phyloP scores from a whole-genome alignment of 805 yeast genomes.

The Wickerhamiella kazuoi region DNA sequence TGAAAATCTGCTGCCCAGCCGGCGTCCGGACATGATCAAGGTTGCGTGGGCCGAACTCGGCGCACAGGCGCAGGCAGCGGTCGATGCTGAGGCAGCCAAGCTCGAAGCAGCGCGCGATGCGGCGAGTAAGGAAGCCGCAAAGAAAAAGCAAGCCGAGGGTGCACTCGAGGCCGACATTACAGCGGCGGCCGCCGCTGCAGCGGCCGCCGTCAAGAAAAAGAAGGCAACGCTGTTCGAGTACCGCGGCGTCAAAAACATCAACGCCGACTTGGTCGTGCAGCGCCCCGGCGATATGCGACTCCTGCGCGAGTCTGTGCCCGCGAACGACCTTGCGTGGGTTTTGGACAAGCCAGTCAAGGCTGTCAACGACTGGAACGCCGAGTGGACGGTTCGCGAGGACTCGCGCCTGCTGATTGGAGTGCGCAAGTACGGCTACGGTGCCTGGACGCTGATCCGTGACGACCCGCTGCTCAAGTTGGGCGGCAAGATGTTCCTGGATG shows the following conservation, averaged over 20 bases:
- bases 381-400: constrained; percentile 73
- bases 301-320: constrained; percentile 34
- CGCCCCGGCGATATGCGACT: constrained; percentile 74
- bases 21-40: constrained; percentile 62
- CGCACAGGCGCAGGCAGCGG: constrained; percentile 39
- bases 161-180: constrained; percentile 17
- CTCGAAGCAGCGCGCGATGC: too few relatives aligned
- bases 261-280: constrained; percentile 71
- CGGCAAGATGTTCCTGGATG: constrained; percentile 54
- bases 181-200: constrained; percentile 17
- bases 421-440: constrained; percentile 83
- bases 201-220: constrained; percentile 52
- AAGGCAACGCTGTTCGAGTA: constrained; percentile 81
- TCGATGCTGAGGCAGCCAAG: constrained; percentile 47
- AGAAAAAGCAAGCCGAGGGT: constrained; percentile 17
- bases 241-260: constrained; percentile 69
- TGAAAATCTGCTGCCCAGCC: constrained; percentile 76
- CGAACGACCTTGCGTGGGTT: constrained; percentile 41
- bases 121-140: constrained; percentile 10
- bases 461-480: constrained; percentile 81
- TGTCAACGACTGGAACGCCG: constrained; percentile 81
- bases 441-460: constrained; percentile 88
- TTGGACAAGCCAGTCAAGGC: constrained; percentile 51
- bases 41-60: constrained; percentile 60
- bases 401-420: constrained; percentile 76